A percentile compares a stretch with the other conserved stretches of the same genome.
Evolutionary conservation across 2,329 filamentous ascomycete genomes (phyloP).

Genomic region (Aspergillus sp.): DNA sequence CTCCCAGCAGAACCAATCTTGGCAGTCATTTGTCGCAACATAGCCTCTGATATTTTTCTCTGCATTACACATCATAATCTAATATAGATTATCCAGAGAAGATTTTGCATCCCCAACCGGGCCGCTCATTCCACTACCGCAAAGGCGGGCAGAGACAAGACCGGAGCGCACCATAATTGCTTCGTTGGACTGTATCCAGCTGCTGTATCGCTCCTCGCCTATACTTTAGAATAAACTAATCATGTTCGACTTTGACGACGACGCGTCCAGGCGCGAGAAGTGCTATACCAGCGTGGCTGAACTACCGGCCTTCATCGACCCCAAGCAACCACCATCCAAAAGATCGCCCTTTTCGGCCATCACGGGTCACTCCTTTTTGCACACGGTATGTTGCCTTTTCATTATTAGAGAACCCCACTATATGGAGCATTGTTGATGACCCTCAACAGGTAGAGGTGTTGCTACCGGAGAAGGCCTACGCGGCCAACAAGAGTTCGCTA

Average conservation of each 20-base stretch:
- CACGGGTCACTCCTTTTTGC: conserved; percentile 63
- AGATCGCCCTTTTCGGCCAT: conserved; percentile 75
- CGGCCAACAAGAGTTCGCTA: conserved; percentile 55
- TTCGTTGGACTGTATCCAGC: background rate
- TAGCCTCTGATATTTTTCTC: background rate
- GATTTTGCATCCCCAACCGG: background rate
- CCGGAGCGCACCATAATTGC: background rate
- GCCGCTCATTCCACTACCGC: background rate
- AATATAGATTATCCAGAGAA: background rate
- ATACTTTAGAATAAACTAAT: background rate
- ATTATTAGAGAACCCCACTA: background rate
- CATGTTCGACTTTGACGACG: conserved; percentile 48
- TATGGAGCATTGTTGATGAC: background rate
- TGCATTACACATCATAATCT: background rate
- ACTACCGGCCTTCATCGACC: conserved; percentile 67
- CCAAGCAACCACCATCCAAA: conserved; percentile 67
- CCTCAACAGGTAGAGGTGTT: conserved; percentile 59
- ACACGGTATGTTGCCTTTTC: conserved; percentile 54
- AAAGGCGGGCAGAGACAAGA: background rate
- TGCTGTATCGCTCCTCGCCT: background rate
- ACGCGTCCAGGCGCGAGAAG: conserved; percentile 51
- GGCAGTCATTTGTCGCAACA: background rate
- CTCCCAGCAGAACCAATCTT: background rate
- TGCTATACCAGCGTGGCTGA: conserved; percentile 71
- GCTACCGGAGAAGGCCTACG: conserved; percentile 64